A percentile compares a stretch with the other conserved stretches of the same genome.
phyloP scores from a whole-genome alignment of 768 basidiomycete genomes.

The Chalciporus pseudorubinellus region DNA sequence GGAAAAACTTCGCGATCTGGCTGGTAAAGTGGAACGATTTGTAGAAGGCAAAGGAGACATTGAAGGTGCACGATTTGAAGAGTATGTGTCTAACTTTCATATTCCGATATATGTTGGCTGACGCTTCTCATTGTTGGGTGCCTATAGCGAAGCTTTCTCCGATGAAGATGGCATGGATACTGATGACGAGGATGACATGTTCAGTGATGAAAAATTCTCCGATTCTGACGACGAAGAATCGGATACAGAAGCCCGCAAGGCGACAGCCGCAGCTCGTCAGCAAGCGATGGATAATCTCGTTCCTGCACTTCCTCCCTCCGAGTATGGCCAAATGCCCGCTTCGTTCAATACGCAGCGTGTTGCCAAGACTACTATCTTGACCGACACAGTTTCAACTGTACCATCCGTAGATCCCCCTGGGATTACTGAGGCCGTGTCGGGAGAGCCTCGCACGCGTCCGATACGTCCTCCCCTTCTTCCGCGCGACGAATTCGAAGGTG shows the following conservation, averaged over 20 bases:
- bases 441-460: slow-evolving; percentile 32
- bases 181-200: slow-evolving; percentile 32
- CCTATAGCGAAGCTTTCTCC: slow-evolving; percentile 59
- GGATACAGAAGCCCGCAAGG: slow-evolving; percentile 29
- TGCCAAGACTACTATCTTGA: slow-evolving; percentile 43
- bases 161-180: slow-evolving; percentile 50
- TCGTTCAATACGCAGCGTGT: slow-evolving; percentile 74
- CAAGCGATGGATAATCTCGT: slow-evolving; percentile 80
- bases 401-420: slow-evolving; percentile 3
- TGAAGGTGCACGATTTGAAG: slow-evolving; percentile 86
- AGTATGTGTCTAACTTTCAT: slow-evolving; percentile 52
- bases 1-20: slow-evolving; percentile 67
- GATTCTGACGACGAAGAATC: slow-evolving; percentile 46
- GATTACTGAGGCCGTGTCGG: slow-evolving; percentile 4
- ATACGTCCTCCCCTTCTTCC: slow-evolving; percentile 78
- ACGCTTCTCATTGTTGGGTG: not conserved
- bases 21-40: slow-evolving; percentile 85
- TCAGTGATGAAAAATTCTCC: slow-evolving; percentile 42
- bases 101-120: not conserved
- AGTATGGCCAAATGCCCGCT: slow-evolving; percentile 87
- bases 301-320: slow-evolving; percentile 69
- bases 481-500: slow-evolving; percentile 87
- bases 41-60: slow-evolving; percentile 87
- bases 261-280: slow-evolving; percentile 43
- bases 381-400: slow-evolving; percentile 37